Evolutionary conservation across 768 basidiomycete species (phyloP), one percentile per base, ranked within the genome.

Genomic region (Mycena indigotica): DNA sequence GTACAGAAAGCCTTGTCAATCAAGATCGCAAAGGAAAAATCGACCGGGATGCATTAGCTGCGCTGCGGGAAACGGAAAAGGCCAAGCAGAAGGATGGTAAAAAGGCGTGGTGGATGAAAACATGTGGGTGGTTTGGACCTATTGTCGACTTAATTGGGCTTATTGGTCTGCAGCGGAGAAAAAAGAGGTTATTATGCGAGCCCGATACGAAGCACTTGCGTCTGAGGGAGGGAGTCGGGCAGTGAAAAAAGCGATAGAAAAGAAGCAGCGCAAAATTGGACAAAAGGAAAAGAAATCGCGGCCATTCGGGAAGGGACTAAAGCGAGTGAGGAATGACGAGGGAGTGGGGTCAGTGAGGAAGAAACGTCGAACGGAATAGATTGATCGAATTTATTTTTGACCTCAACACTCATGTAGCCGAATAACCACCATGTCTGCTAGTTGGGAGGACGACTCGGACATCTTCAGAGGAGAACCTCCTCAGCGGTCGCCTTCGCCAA

Each of bases 271-370:
- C 71, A 96, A 95, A 77, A 76, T 88, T 19, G 81, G 81, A 50
- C 91, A 93, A 72, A 94, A 90, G 71, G 95, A 96, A 78, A 96
- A 95, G 74, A 89, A 84, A 66, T 86, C 82, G 55, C 77, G 93
- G 52, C 95, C 95, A 13, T 88, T 86, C 63, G 67, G 69, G 2
- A 75, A 69, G 57, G 55, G 55, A 17, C 35, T 51, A 38, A 61
- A 50, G 39, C 59, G 61, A 17, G 61, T 57, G 41, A 21, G 50
- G 41, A 49, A 41, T 6, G n/a, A n/a, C n/a, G 50, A 60, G 35
- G 62, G 61, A 19, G 61, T 56, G 25, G 64, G 58, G 35, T 57
- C 50, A 24, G 28, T 50, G 28, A 23, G 53, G 38, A 60, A 64
- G 46, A 49, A 50, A 26, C 53, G 49, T 35, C 26, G 60, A 49